Conservation (phyloP, 2,329 filamentous ascomycete species). For the Dichotomopilus funicola region DNA sequence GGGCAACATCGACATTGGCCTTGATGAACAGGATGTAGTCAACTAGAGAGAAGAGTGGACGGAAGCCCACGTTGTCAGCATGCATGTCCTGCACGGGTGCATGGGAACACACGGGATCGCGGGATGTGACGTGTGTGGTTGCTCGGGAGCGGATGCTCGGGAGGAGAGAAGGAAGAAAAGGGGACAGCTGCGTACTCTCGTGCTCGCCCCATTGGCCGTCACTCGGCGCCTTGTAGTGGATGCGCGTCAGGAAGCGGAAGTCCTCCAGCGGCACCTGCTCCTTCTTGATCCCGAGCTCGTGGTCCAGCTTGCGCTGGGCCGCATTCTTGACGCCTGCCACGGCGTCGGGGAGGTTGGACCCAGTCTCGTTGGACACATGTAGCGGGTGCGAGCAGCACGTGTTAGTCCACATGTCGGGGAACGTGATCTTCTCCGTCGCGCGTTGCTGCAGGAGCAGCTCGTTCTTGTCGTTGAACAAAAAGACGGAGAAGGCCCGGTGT, state of each 20-base stretch:
- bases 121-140: not conserved
- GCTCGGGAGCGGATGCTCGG: too few species aligned
- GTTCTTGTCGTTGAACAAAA: constrained; percentile 93
- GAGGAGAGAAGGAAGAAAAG: too few species aligned
- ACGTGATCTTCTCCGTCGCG: constrained; percentile 95
- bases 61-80: constrained; percentile 8
- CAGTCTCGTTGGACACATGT: constrained; percentile 85
- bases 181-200: constrained; percentile 61
- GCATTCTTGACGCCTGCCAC: constrained; percentile 84
- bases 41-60: constrained; percentile 44
- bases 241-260: constrained; percentile 90
- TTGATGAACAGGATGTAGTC: constrained; percentile 99
- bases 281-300: constrained; percentile 87
- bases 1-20: constrained; percentile 75
- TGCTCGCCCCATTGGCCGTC: constrained; percentile 99
- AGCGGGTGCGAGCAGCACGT: constrained; percentile 98
- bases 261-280: constrained; percentile 85
- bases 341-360: constrained; percentile 70
- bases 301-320: constrained; percentile 85
- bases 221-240: constrained; percentile 96
- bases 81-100: not conserved
- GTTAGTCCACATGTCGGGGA: constrained; percentile 99
- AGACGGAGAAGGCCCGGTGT: constrained; percentile 95
- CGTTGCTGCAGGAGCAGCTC: constrained; percentile 92
- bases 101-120: not conserved